A percentile compares a stretch with the other conserved stretches of the same genome.
Conservation (phyloP, 2,329 filamentous ascomycete species). For the Colletotrichum tabaci region DNA sequence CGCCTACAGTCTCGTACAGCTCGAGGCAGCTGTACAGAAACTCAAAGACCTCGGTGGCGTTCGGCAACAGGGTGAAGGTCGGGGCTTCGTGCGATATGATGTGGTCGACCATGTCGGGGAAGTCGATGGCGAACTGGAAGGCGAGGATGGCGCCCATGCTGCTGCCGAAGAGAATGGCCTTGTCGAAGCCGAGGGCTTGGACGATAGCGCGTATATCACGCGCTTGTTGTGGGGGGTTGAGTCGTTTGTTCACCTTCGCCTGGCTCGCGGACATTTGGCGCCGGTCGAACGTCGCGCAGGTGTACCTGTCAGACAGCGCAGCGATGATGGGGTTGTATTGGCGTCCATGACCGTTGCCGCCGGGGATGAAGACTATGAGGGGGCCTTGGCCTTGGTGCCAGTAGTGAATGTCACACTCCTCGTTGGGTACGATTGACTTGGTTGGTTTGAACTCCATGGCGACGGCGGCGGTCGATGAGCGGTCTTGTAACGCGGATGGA, state of each 20-base stretch:
- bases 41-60: constrained; percentile 46
- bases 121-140: constrained; percentile 51
- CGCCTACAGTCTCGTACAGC: constrained; percentile 44
- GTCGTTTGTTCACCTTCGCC: constrained; percentile 44
- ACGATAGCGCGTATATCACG: constrained; percentile 51
- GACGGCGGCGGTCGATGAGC: constrained; percentile 15
- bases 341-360: constrained; percentile 52
- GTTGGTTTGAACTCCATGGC: constrained; percentile 45
- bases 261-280: constrained; percentile 52
- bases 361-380: constrained; percentile 51
- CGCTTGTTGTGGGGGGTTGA: constrained; percentile 50
- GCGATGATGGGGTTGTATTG: constrained; percentile 51
- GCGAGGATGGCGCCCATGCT: constrained; percentile 50
- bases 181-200: constrained; percentile 47
- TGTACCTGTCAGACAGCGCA: constrained; percentile 47
- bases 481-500: too few species aligned
- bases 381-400: constrained; percentile 50
- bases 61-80: constrained; percentile 46
- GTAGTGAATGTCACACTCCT: constrained; percentile 52
- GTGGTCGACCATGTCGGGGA: constrained; percentile 48
- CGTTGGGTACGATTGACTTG: constrained; percentile 46
- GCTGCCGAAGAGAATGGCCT: constrained; percentile 49
- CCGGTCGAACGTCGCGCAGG: constrained; percentile 51
- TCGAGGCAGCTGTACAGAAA: constrained; percentile 45
- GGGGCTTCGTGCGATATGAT: constrained; percentile 52